A percentile compares a stretch with the other conserved stretches of the same genome.
phyloP scores from a whole-genome alignment of 2,329 filamentous ascomycete species.

The Ceratocystis variospora region DNA sequence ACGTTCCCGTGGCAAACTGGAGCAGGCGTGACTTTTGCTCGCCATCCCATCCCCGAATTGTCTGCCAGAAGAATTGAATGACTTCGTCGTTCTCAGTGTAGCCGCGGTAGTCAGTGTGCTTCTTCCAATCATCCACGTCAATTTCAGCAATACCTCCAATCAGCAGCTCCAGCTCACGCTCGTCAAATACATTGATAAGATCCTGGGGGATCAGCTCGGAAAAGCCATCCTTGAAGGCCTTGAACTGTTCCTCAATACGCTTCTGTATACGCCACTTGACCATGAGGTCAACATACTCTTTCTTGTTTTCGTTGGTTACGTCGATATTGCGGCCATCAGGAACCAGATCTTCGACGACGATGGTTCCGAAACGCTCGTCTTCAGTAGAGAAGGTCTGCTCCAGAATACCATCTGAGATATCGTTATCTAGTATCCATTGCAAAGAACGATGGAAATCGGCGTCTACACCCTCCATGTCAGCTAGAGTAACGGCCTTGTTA shows the following conservation, averaged over 20 bases:
- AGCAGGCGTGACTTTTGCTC: slow-evolving; percentile 94
- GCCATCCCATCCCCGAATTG: slow-evolving; percentile 89
- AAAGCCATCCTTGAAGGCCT: slow-evolving; percentile 93
- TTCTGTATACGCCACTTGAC: slow-evolving; percentile 99
- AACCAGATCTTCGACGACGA: slow-evolving; percentile 86
- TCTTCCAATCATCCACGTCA: slow-evolving; percentile 99
- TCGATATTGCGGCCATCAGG: slow-evolving; percentile 81
- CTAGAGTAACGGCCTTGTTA: slow-evolving; percentile 76
- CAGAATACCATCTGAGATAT: slow-evolving; percentile 79
- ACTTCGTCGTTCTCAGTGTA: slow-evolving; percentile 98
- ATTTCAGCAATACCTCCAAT: slow-evolving; percentile 99
- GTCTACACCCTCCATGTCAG: slow-evolving; percentile 98
- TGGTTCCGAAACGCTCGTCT: slow-evolving; percentile 91
- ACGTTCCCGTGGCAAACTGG: slow-evolving; percentile 95
- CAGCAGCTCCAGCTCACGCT: slow-evolving; percentile 87
- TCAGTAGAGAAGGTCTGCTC: slow-evolving; percentile 96
- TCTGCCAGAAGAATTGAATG: slow-evolving; percentile 98
- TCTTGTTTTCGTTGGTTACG: slow-evolving; percentile 97
- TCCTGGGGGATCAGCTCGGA: slow-evolving; percentile 94
- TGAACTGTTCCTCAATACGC: slow-evolving; percentile 94
- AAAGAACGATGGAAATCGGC: slow-evolving; percentile 93
- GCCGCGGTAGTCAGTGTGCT: slow-evolving; percentile 96
- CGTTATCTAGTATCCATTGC: slow-evolving; percentile 96
- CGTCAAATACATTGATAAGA: slow-evolving; percentile 95
- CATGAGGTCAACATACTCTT: slow-evolving; percentile 95